Conservation (phyloP, 2,329 filamentous ascomycete species). For the Aspergillus vadensis region DNA sequence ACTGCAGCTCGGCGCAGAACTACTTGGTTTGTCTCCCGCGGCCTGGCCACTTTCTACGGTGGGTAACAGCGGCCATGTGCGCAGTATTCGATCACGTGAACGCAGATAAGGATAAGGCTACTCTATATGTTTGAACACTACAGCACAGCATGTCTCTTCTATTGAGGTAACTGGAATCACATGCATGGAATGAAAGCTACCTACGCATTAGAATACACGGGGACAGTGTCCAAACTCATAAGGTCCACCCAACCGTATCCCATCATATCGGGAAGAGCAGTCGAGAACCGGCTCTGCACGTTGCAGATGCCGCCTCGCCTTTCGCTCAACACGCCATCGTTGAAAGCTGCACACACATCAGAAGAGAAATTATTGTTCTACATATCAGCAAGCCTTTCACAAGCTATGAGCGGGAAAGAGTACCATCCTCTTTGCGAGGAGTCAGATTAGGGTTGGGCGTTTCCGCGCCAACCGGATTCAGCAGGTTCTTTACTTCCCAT, state of each 20-base stretch:
- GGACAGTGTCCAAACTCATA: conserved; percentile 28
- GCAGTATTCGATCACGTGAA: neutral
- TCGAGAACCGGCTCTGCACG: conserved; percentile 12
- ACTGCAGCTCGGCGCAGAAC: neutral
- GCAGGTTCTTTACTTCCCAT: conserved; percentile 4
- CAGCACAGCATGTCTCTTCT: neutral
- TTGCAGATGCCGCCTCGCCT: conserved; percentile 5
- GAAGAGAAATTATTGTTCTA: conserved; percentile 22
- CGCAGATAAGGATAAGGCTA: neutral
- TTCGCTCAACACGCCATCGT: conserved; percentile 25
- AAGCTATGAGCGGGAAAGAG: neutral
- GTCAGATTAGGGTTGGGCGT: neutral
- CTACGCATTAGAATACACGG: conserved; percentile 35
- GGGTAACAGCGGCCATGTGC: neutral
- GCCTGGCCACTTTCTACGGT: neutral
- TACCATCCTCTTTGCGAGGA: neutral
- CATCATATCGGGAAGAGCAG: conserved; percentile 23
- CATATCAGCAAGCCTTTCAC: conserved; percentile 20
- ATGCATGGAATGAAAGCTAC: conserved; percentile 15
- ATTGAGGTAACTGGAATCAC: neutral
- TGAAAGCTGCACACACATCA: conserved; percentile 27
- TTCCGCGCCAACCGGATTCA: neutral
- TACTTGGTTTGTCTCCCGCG: too few relatives aligned
- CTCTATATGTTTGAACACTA: too few relatives aligned
- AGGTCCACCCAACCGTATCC: conserved; percentile 25